Evolutionary conservation across 495 filamentous ascomycete genomes (phyloP), one percentile per base, ranked within the genome.

Genomic region (Parathielavia appendiculata): DNA sequence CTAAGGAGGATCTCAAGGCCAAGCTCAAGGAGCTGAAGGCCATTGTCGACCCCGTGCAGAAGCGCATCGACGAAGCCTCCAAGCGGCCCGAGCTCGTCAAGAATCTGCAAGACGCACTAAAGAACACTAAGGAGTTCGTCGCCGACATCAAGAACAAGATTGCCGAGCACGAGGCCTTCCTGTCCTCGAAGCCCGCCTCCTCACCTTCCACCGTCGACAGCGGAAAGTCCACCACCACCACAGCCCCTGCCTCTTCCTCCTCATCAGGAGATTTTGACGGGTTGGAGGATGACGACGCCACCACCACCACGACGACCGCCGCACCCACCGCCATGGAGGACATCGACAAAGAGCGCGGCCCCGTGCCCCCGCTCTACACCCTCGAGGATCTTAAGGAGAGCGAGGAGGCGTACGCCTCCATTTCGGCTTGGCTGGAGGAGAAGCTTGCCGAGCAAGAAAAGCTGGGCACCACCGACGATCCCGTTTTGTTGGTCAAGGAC

Each of bases 1-100:
- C 82, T 40, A 83, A 82, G 22, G 80, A 85, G 3, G 85, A 83
- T 20, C 80, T 96, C 69, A 86, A 84, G 68, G 77, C 79, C 26
- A 86, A 83, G 56, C 80, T 95, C 41, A 86, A 87, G 67, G 81
- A 79, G 40, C 79, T 93, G 44, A 85, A 87, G 66, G 79, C 81
- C 53, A 79, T 92, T 58, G 85, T 88, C 48, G 76, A 78, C 20
- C 88, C 88, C 5, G 79, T 92, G 23, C 74, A 87, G 56, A 80
- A 79, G 69, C 79, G 89, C 35, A 81, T 83, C 54, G 80, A 86
- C 40, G 89, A 93, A 66, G 76, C 78, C n/a, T 68, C 75, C 3
- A 77, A 79, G 60, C 80, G 88, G 17, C 88, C 88, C 9, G 83
- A 81, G 30, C 74, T 85, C 20, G 66, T 96, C 53, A 79, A 86